Evolutionary conservation across 805 yeast species (phyloP).

Genomic region (Yarrowia phangngaensis): DNA sequence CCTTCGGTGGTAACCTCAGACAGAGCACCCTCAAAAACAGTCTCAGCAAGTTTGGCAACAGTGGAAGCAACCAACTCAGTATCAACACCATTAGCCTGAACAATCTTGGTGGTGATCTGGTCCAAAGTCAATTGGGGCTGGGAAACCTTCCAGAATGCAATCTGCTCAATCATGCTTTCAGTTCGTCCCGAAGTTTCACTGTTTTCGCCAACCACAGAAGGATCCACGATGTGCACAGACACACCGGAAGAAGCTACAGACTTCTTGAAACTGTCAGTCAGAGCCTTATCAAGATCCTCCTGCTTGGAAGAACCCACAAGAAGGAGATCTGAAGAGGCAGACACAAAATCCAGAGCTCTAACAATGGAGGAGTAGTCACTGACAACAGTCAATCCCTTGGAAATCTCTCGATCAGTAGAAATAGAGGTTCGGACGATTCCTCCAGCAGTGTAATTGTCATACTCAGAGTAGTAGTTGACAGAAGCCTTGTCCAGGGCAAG

Average conservation of each 20-base stretch:
- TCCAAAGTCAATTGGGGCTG: conserved; percentile 56
- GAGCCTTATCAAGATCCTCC: conserved; percentile 42
- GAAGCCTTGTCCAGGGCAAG: conserved; percentile 55
- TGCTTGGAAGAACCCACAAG: conserved; percentile 47
- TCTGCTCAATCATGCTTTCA: conserved; percentile 66
- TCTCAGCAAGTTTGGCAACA: conserved; percentile 42
- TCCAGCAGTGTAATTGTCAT: conserved; percentile 67
- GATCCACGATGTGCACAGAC: conserved; percentile 57
- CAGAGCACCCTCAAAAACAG: conserved; percentile 34
- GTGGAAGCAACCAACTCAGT: conserved; percentile 70
- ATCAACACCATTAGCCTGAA: conserved; percentile 76
- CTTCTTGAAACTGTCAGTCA: conserved; percentile 54
- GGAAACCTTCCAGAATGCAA: conserved; percentile 72
- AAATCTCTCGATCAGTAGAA: conserved; percentile 42
- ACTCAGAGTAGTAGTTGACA: conserved; percentile 58
- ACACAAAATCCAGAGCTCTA: conserved; percentile 56
- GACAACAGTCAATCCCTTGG: conserved; percentile 54
- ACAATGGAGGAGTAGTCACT: conserved; percentile 55
- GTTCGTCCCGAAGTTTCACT: conserved; percentile 75
- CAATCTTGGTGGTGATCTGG: conserved; percentile 68
- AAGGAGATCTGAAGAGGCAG: conserved; percentile 56
- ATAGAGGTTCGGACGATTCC: conserved; percentile 65
- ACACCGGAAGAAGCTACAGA: conserved; percentile 51
- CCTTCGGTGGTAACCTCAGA: conserved; percentile 41
- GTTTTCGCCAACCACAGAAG: conserved; percentile 58